Evolutionary conservation across 2,329 filamentous ascomycete genomes (phyloP).

Genomic region (Ceratocystis eucalypticola): DNA sequence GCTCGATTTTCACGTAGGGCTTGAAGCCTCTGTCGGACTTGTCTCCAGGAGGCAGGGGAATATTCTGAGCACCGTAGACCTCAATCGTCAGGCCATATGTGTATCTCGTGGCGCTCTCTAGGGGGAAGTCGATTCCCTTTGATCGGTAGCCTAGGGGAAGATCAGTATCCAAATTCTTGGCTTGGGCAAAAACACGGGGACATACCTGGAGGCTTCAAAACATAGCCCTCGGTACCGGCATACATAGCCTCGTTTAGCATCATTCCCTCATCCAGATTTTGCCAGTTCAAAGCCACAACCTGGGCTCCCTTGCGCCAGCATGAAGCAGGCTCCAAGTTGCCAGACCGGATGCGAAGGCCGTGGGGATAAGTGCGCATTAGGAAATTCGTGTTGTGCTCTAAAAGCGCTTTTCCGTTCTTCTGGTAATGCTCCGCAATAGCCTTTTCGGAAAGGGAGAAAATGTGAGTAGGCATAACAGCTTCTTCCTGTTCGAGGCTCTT

Average conservation of each 20-base stretch:
- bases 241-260: slow-evolving; percentile 97
- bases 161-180: background rate
- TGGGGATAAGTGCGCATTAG: slow-evolving; percentile 85
- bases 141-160: slow-evolving; percentile 26
- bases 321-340: slow-evolving; percentile 69
- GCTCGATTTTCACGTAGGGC: slow-evolving; percentile 70
- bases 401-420: slow-evolving; percentile 41
- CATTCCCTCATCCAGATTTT: slow-evolving; percentile 79
- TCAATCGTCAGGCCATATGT: slow-evolving; percentile 58
- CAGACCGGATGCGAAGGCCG: slow-evolving; percentile 66
- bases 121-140: slow-evolving; percentile 13
- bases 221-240: slow-evolving; percentile 66
- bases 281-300: slow-evolving; percentile 88
- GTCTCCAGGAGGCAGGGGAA: slow-evolving; percentile 49
- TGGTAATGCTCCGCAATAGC: slow-evolving; percentile 48
- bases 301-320: slow-evolving; percentile 87
- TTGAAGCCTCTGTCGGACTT: slow-evolving; percentile 45
- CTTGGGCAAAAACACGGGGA: background rate
- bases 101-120: slow-evolving; percentile 32
- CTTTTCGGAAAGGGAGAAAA: slow-evolving; percentile 54
- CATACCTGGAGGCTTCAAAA: slow-evolving; percentile 63
- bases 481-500: slow-evolving; percentile 62
- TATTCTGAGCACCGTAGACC: slow-evolving; percentile 61
- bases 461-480: slow-evolving; percentile 49
- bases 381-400: slow-evolving; percentile 67